Base-by-base conservation (phyloP, 2,329 filamentous ascomycete genomes). In the Penicillium sp. region DNA sequence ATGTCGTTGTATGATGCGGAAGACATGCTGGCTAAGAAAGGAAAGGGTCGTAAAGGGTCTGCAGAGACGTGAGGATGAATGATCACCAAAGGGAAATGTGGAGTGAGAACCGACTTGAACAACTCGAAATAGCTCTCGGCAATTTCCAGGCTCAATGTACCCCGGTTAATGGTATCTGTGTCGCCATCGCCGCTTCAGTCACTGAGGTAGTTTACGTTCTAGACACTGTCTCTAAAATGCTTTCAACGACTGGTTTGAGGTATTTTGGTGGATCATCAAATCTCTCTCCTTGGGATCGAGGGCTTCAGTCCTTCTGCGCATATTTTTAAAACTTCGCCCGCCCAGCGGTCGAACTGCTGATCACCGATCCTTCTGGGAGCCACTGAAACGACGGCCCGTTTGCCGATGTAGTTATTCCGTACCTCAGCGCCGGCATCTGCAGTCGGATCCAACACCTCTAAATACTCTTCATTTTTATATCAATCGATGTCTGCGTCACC, bases 81-180 rank as follows among this genome's bases (percentile, higher is more conserved):
- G 6, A 76, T 67, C 7, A 78, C 70, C 49, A 78, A 78, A 4
- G 76, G 76, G 37, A 78, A 78, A 60, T 78, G 70, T 0, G 72
- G 69, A 65, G 72, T 76, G 70, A 79, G 75, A 11, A 68, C 69
- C 4, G 65, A 68, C 61, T 69, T 73, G 67, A 76, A 78, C 28
- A 70, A 57, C 19, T 73, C 67, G 19, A 76, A 59, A 43, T 75
- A 65, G 13, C 62, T 68, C 5, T 63, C 57, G 4, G 69, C 65
- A 2, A 55, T 54, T 66, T 65, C 55, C 19, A 66, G 60, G 38
- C 42, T 59, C 7, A 71, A 58, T n/a, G 66, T 26, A 0, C 60
- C 64, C 30, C 46, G 59, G 35, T 60, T 56, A 52, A 72, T 57
- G 30, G 70, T 62, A 65, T 72, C 68, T 37, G 53, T 43, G 14